These are phyloP conservation scores for Termitomyces sp. DNA, from an alignment of 768 basidiomycete genomes.

Conservation along the genomic window DNA sequence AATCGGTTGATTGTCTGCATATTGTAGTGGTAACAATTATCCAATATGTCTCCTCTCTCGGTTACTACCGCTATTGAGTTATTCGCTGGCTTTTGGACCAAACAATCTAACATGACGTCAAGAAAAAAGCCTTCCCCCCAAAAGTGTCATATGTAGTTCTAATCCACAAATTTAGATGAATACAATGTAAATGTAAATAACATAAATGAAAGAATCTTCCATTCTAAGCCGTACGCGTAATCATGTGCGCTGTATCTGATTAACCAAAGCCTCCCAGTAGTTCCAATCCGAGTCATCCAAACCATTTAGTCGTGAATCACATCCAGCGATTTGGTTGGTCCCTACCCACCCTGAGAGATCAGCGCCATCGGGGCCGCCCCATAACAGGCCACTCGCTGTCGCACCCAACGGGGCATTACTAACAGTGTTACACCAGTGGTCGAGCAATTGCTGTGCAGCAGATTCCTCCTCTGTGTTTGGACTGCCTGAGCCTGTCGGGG, in stretches of 20 bases:
- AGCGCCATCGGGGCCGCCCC: conserved; percentile 53
- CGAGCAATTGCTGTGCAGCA: conserved; percentile 70
- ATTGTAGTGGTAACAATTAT: not conserved
- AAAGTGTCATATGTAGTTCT: not conserved
- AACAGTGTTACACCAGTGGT: conserved; percentile 83
- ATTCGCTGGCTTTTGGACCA: not conserved
- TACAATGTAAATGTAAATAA: not conserved
- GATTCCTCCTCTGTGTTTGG: conserved; percentile 72
- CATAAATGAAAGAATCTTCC: not conserved
- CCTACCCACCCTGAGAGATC: conserved; percentile 61
- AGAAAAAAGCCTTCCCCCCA: not conserved
- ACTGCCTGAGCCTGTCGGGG: conserved; percentile 65
- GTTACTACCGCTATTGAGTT: not conserved
- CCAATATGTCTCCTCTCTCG: not conserved
- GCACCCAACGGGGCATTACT: conserved; percentile 59
- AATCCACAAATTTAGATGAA: not conserved
- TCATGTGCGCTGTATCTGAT: conserved; percentile 43
- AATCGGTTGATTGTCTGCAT: conserved; percentile 92
- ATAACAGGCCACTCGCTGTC: conserved; percentile 45
- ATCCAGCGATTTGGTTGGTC: conserved; percentile 33
- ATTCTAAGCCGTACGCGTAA: not conserved
- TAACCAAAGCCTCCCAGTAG: conserved; percentile 81
- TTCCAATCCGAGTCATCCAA: conserved; percentile 67
- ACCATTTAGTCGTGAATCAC: conserved; percentile 42
- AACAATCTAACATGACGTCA: not conserved